Evolutionary conservation across 176 grass and related monocot genomes (phyloP), one percentile per base, ranked within the genome.

Genomic region (Olyra latifolia): DNA sequence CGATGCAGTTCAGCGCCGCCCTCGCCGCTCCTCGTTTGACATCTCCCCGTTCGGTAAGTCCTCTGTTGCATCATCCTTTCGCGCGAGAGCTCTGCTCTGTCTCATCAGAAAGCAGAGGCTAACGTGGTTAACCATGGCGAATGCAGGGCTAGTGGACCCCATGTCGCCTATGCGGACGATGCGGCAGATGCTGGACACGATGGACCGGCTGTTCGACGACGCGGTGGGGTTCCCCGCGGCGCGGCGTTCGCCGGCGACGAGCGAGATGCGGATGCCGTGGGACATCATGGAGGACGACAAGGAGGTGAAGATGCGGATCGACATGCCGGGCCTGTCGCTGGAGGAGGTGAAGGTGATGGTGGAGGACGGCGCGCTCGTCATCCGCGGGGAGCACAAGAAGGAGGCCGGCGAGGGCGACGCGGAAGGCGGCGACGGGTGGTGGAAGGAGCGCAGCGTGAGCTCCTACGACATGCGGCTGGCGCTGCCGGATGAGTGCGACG

Each of bases 151-250:
- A 2, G 72, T 91, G 4, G 95, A 98, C 48, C 90, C 81, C 25
- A 83, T 93, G 77, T 95, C 92, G 45, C 92, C 92, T 3, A 90
- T 95, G 95, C 61, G 89, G 30, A 94, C 92, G 62, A 94, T 94
- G 92, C 78, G 84, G 70, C 86, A 93, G 80, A 98, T 98, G 95
- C 70, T 98, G 35, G 90, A 93, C 80, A 93, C 88, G 17, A 82
- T 98, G 92, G 95, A 95, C 88, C 74, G 88, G 17, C 54, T 98
- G 8, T 95, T 93, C 78, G 95, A 91, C 66, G 95, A 98, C 63
- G 68, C 79, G 12, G 48, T 92, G 38, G 80, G 87, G 13, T 88
- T 82, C 55, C 89, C 92, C 0, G 1, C 69, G 52, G 4, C 77
- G 0, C 64, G 84, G 56, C 60, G 82, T 11, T 79, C 80, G 0